Conservation (phyloP, 2,329 filamentous ascomycete species). For the Aureobasidium zeae region DNA sequence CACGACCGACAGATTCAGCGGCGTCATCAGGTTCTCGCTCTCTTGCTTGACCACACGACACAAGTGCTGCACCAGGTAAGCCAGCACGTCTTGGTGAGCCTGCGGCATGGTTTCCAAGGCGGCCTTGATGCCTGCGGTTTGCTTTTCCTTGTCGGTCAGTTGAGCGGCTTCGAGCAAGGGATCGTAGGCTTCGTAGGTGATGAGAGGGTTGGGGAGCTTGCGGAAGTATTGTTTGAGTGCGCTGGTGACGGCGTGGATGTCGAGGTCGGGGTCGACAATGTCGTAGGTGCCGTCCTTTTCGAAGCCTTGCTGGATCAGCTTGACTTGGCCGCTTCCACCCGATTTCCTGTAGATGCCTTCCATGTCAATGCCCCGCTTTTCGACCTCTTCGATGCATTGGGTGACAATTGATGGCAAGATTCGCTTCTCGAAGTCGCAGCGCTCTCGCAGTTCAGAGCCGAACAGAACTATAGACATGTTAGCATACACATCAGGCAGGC, state of each 20-base stretch:
- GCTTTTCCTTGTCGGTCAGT: constrained; percentile 55
- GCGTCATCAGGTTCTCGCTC: constrained; percentile 87
- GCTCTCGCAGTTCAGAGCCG: constrained; percentile 76
- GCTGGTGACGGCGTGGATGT: constrained; percentile 93
- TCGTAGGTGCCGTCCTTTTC: constrained; percentile 73
- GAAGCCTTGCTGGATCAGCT: constrained; percentile 83
- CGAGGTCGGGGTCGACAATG: constrained; percentile 84
- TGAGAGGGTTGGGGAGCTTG: constrained; percentile 76
- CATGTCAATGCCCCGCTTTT: constrained; percentile 89
- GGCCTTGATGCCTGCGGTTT: constrained; percentile 60
- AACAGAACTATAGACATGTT: constrained; percentile 51
- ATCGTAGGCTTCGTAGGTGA: constrained; percentile 91
- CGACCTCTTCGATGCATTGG: constrained; percentile 92
- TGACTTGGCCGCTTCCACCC: constrained; percentile 83
- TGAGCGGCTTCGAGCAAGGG: constrained; percentile 63
- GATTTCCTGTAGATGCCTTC: constrained; percentile 98
- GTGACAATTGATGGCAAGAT: constrained; percentile 86
- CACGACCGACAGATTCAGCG: constrained; percentile 90
- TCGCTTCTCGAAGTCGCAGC: constrained; percentile 78
- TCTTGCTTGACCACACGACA: constrained; percentile 75
- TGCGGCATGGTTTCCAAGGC: constrained; percentile 71
- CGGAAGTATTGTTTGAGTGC: constrained; percentile 97
- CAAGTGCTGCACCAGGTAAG: constrained; percentile 91
- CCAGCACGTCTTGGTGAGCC: constrained; percentile 78
- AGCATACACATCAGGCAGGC: background rate